Evolutionary conservation across 1,139 yeast genomes (phyloP).

Genomic region (Geotrichum fermentans): DNA sequence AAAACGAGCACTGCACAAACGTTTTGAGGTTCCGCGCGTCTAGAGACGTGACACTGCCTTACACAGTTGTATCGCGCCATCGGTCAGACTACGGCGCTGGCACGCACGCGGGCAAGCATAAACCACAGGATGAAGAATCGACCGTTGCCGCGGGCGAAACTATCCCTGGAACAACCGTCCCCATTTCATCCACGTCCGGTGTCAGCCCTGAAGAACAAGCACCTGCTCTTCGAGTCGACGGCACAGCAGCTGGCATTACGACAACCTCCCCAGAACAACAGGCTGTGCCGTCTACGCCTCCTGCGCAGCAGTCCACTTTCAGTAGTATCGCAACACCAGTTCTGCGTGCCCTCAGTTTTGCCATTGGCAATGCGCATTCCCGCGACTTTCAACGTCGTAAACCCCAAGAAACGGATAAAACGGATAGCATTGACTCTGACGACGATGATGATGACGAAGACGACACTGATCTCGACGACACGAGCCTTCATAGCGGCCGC

Average conservation of each 20-base stretch:
- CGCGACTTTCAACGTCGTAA: constrained; percentile 78
- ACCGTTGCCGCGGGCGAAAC: constrained; percentile 8
- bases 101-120: background rate
- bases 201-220: background rate
- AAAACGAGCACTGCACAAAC: constrained; percentile 91
- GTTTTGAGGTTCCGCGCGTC: constrained; percentile 81
- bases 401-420: constrained; percentile 37
- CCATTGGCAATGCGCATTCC: constrained; percentile 74
- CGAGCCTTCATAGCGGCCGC: too few relatives aligned
- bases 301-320: constrained; percentile 23
- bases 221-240: background rate
- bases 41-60: constrained; percentile 81
- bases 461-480: background rate
- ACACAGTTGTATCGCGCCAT: constrained; percentile 42
- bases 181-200: background rate
- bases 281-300: constrained; percentile 8
- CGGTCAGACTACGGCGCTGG: too few relatives aligned
- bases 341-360: constrained; percentile 50
- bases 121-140: background rate
- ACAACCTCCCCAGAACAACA: constrained; percentile 9
- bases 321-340: constrained; percentile 36
- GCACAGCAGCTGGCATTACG: background rate
- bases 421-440: constrained; percentile 38
- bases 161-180: constrained; percentile 2
- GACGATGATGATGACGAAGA: constrained; percentile 32